phyloP scores from a whole-genome alignment of 148 eudicot genomes.

The Silene conica region DNA sequence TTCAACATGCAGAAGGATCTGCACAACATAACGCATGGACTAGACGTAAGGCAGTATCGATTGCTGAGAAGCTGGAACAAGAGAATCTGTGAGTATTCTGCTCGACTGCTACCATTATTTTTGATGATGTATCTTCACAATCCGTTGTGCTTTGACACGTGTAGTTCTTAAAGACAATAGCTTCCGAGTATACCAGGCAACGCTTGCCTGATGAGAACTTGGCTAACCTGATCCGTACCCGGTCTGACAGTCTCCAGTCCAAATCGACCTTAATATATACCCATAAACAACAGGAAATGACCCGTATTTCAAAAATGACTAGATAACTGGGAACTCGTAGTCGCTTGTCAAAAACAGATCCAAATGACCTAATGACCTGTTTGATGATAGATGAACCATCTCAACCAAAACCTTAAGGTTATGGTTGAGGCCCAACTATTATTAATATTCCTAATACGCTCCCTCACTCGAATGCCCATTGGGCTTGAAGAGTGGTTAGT shows the following conservation, averaged over 20 bases:
- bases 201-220: background rate
- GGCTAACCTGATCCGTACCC: background rate
- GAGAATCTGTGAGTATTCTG: conserved; percentile 73
- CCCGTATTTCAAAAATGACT: no score
- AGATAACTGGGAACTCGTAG: no score
- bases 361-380: no score
- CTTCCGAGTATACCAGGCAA: background rate
- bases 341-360: no score
- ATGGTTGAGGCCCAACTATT: no score
- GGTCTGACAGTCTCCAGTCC: background rate
- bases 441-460: no score
- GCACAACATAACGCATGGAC: conserved; percentile 72
- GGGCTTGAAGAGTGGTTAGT: no score
- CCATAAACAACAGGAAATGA: no score
- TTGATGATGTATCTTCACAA: background rate
- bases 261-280: background rate
- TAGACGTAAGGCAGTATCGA: conserved; percentile 77
- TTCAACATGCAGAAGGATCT: conserved; percentile 82
- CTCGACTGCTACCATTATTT: background rate
- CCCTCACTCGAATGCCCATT: no score
- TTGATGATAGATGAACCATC: no score
- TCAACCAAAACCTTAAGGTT: no score
- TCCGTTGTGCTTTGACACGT: no score
- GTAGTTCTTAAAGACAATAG: background rate
- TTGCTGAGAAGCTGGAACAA: conserved; percentile 96